Evolutionary conservation across 106 monocot genomes (phyloP).

Genomic region (Iris macrosiphon): DNA sequence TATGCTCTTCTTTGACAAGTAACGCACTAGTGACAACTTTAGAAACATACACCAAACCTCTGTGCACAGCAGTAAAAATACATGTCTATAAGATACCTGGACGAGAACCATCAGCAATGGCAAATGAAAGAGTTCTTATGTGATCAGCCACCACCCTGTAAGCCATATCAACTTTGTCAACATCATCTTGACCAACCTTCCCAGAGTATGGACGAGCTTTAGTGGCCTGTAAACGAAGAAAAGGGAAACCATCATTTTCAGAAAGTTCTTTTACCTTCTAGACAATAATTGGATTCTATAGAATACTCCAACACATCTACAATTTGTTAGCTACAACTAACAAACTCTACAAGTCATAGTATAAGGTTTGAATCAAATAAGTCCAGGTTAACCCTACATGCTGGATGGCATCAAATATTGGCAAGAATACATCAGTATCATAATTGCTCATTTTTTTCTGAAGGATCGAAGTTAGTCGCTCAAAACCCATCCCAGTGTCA

Average conservation of each 20-base stretch:
- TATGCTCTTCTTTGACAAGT: too few species aligned
- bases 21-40: background rate
- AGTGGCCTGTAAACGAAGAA: constrained; percentile 39
- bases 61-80: background rate
- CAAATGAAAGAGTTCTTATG: constrained; percentile 88
- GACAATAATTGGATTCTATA: too few species aligned
- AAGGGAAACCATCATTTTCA: background rate
- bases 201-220: constrained; percentile 70
- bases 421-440: constrained; percentile 89
- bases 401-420: constrained; percentile 85
- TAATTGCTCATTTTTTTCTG: constrained; percentile 97
- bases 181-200: constrained; percentile 72
- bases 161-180: constrained; percentile 87
- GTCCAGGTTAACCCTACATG: constrained; percentile 27
- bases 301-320: background rate
- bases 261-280: background rate
- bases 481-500: constrained; percentile 94
- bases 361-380: constrained; percentile 1
- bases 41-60: background rate
- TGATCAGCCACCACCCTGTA: constrained; percentile 95
- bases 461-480: constrained; percentile 84
- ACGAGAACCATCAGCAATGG: constrained; percentile 94
- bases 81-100: constrained; percentile 41
- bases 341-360: background rate
- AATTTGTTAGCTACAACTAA: background rate